These are phyloP conservation scores for Microbotryomycetes sp. DNA, from an alignment of 1,284 basidiomycete genomes.

Conservation along the genomic window DNA sequence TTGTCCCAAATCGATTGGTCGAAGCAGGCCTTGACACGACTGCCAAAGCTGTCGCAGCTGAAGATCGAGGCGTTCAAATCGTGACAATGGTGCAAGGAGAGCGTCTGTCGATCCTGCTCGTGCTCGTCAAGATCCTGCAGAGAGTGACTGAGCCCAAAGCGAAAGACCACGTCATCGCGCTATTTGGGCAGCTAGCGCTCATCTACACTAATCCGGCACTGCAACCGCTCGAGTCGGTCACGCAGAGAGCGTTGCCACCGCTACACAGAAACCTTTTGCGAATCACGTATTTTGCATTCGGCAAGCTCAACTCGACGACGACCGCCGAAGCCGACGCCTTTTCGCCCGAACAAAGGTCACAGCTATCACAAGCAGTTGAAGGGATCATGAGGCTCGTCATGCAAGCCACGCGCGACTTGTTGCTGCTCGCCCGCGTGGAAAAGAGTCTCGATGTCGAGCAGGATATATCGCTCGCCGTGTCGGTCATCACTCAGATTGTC, in stretches of 20 bases:
- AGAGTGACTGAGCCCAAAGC: conserved; percentile 10
- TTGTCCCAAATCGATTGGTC: conserved; percentile 46
- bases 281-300: conserved; percentile 66
- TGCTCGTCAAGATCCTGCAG: conserved; percentile 57
- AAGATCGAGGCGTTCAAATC: conserved; percentile 69
- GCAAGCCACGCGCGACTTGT: conserved; percentile 60
- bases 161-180: conserved; percentile 51
- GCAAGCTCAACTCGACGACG: conserved; percentile 50
- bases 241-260: conserved; percentile 55
- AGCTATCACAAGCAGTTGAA: conserved; percentile 55
- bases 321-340: conserved; percentile 37
- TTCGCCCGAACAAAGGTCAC: conserved; percentile 55
- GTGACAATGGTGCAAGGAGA: conserved; percentile 74
- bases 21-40: conserved; percentile 53
- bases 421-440: conserved; percentile 55
- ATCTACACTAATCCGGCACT: conserved; percentile 68
- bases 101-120: conserved; percentile 63
- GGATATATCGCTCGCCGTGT: conserved; percentile 70
- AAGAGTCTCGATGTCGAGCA: conserved; percentile 59
- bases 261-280: conserved; percentile 77
- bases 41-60: conserved; percentile 59
- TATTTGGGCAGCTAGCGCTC: conserved; percentile 55
- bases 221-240: conserved; percentile 64
- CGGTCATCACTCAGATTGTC: conserved; percentile 72
- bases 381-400: conserved; percentile 57